Evolutionary conservation across 2,329 filamentous ascomycete genomes (phyloP), one percentile per base, ranked within the genome.

Genomic region (Ascochyta rabiei): DNA sequence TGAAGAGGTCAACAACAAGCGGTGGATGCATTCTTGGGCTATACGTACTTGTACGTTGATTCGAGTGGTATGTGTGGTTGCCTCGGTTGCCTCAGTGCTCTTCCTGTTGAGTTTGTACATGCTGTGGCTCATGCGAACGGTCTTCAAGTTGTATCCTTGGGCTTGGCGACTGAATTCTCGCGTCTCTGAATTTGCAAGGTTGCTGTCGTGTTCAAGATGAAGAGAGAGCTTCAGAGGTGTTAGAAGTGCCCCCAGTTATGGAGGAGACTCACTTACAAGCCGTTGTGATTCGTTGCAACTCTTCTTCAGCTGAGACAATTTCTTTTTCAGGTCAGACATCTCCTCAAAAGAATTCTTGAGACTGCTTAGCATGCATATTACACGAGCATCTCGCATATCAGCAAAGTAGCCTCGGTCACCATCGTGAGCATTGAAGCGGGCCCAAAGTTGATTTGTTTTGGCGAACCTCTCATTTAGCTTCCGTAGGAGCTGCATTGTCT

Each of bases 391-490:
- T 61, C 53, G 16, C 10, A 16, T 6, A 16, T 24, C 16, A 1
- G 37, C 42, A 35, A 66, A 64, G 33, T 63, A 66, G 24, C 35
- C 23, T 0, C 13, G 39, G 26, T 59, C 60, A 6, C 60, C 60
- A n/a, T n/a, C 31, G 24, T 35, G 21, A 4, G 21, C 16, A n/a
- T n/a, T 23, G 23, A 62, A 63, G 18, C 35, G 13, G 6, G 30
- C 41, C 28, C 48, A 48, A 2, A 47, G 44, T 26, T 40, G 18
- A 6, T 54, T 34, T 2, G 54, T 59, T 3, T 19, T 31, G 2
- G 56, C 57, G 3, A 60, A 26, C 1, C 19, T 3, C 2, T 57
- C 47, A 23, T 42, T 33, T 0, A 63, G 37, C 6, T 40, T 39
- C 6, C 47, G 16, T 9, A 24, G 9, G 18, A 39, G 37, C 6